A percentile compares a stretch with the other conserved stretches of the same genome.
Conservation (phyloP, 345 rosid species). For the Brassica cretica region DNA sequence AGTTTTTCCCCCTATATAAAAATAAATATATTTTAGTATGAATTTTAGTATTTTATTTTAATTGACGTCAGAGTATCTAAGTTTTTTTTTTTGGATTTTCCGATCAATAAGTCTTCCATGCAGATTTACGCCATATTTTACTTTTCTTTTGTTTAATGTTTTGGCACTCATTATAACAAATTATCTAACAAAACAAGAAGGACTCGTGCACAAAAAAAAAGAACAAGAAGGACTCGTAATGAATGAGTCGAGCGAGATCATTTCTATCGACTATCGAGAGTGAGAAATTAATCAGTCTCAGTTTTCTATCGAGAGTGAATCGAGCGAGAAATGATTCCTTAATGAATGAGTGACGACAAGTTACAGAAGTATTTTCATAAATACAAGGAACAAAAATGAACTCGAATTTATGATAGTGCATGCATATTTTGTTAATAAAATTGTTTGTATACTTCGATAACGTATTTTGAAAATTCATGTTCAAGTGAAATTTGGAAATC, state of each 20-base stretch:
- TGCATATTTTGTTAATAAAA: not conserved
- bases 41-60: not conserved
- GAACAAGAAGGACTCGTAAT: too few relatives aligned
- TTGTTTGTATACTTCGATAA: not conserved
- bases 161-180: not conserved
- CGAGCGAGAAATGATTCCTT: not conserved
- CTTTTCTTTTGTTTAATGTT: not conserved
- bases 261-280: not conserved
- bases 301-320: conserved; percentile 3
- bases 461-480: conserved; percentile 6
- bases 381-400: not conserved
- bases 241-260: too few relatives aligned
- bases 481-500: not conserved
- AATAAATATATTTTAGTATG: not conserved
- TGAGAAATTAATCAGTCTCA: not conserved
- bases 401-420: conserved; percentile 10
- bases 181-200: not conserved
- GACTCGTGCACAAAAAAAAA: not conserved
- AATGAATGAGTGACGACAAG: conserved; percentile 3
- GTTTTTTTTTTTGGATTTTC: not conserved
- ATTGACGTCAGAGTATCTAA: not conserved
- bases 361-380: not conserved
- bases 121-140: not conserved
- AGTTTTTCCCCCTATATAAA: too few relatives aligned
- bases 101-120: not conserved